Evolutionary conservation across 177 flowering plant species (phyloP).

Genomic region (Vitis hybrid): DNA sequence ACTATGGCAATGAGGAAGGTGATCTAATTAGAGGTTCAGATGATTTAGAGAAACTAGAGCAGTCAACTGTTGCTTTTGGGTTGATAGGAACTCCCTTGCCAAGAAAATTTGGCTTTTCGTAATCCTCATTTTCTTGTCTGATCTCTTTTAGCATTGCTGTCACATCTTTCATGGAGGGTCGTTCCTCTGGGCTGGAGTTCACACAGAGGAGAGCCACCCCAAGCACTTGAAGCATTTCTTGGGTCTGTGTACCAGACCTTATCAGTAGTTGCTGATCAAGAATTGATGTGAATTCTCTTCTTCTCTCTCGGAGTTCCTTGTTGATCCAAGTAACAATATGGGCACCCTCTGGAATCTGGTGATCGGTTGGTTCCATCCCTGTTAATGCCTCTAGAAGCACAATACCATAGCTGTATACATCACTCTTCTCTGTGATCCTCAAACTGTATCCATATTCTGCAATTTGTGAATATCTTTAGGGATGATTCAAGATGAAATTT

Average conservation of each 20-base stretch:
- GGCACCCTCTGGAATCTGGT: constrained; percentile 42
- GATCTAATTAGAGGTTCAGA: constrained; percentile 50
- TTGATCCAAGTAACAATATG: constrained; percentile 58
- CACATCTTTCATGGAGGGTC: constrained; percentile 69
- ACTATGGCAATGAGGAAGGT: constrained; percentile 21
- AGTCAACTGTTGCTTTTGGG: constrained; percentile 37
- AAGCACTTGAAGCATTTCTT: constrained; percentile 64
- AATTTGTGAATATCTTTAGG: constrained; percentile 2
- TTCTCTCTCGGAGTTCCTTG: constrained; percentile 28
- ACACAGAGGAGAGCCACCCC: constrained; percentile 65
- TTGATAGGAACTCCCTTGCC: constrained; percentile 16
- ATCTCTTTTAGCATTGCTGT: constrained; percentile 53
- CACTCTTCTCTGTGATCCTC: constrained; percentile 71
- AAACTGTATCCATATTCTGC: constrained; percentile 71
- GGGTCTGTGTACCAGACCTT: constrained; percentile 38
- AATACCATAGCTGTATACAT: constrained; percentile 74
- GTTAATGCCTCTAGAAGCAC: constrained; percentile 68
- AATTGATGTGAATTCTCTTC: constrained; percentile 25
- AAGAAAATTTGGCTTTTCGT: constrained; percentile 20
- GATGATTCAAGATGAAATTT: too few relatives aligned
- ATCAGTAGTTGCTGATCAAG: constrained; percentile 43
- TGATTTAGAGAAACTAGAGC: constrained; percentile 58
- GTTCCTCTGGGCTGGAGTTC: constrained; percentile 45
- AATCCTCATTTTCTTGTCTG: constrained; percentile 36
- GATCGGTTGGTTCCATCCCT: constrained; percentile 56